phyloP scores from a whole-genome alignment of 2,329 filamentous ascomycete genomes.

The Drechslera avenae region DNA sequence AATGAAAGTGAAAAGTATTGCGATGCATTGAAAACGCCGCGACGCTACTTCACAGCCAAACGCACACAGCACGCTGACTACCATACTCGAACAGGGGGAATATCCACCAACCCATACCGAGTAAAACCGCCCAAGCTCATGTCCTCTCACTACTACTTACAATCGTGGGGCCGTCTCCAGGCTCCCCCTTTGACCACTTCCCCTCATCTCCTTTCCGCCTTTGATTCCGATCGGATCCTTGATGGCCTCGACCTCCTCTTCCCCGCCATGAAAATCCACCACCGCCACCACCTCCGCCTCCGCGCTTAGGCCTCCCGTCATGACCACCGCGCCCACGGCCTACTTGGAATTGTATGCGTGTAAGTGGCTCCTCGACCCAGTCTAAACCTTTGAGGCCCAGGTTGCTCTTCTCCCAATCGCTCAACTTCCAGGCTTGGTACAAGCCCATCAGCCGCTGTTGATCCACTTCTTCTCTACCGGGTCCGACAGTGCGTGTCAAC shows the following conservation, averaged over 20 bases:
- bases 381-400: constrained; percentile 62
- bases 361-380: constrained; percentile 68
- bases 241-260: constrained; percentile 14
- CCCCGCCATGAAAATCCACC: constrained; percentile 18
- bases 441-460: constrained; percentile 59
- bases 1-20: too few species aligned
- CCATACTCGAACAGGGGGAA: too few species aligned
- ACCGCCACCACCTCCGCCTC: constrained; percentile 11
- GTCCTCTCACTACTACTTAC: constrained; percentile 16
- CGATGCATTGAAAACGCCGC: too few species aligned
- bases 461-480: constrained; percentile 37
- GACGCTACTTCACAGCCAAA: too few species aligned
- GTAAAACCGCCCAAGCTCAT: background rate
- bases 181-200: constrained; percentile 9
- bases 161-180: constrained; percentile 17
- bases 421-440: constrained; percentile 73
- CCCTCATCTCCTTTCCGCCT: constrained; percentile 15
- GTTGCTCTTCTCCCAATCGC: constrained; percentile 61
- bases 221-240: constrained; percentile 11
- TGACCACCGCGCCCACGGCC: constrained; percentile 35
- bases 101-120: background rate
- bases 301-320: constrained; percentile 16
- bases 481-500: constrained; percentile 24
- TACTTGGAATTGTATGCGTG: constrained; percentile 44
- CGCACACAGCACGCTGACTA: too few species aligned